Evolutionary conservation across 2,329 filamentous ascomycete species (phyloP).

Genomic region (Fusarium pseudoanthophilum): DNA sequence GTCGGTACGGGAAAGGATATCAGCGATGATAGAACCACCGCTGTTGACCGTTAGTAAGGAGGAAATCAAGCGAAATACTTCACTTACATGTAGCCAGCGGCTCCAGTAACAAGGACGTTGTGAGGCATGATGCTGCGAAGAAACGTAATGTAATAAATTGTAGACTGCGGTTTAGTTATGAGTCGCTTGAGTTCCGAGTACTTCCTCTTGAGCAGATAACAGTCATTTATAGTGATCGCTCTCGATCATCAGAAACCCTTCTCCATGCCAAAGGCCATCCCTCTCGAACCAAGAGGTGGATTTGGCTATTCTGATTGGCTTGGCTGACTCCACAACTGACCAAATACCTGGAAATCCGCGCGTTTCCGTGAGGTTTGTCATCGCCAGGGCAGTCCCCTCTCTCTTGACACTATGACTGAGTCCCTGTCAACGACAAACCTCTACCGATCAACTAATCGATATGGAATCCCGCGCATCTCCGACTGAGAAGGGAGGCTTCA

Average conservation of each 20-base stretch:
- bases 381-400: background rate
- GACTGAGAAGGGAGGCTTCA: background rate
- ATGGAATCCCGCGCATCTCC: constrained; percentile 38
- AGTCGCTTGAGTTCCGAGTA: accelerated
- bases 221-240: background rate
- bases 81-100: constrained; percentile 49
- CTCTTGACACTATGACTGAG: background rate
- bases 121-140: constrained; percentile 22
- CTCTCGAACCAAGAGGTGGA: accelerated
- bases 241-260: accelerated
- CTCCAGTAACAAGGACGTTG: constrained; percentile 51
- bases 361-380: constrained; percentile 5
- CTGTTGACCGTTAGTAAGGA: constrained; percentile 28
- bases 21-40: constrained; percentile 51
- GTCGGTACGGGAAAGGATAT: constrained; percentile 42
- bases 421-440: background rate
- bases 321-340: background rate
- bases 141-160: too few species aligned
- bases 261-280: background rate
- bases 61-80: background rate
- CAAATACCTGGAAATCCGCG: constrained; percentile 18
- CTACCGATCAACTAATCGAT: too few species aligned
- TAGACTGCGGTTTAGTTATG: background rate
- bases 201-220: background rate
- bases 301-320: background rate